Percentiles rank a stretch among this genome's conserved stretches.
phyloP scores from a whole-genome alignment of 768 basidiomycete species.

The Boletus rubescentipes region DNA sequence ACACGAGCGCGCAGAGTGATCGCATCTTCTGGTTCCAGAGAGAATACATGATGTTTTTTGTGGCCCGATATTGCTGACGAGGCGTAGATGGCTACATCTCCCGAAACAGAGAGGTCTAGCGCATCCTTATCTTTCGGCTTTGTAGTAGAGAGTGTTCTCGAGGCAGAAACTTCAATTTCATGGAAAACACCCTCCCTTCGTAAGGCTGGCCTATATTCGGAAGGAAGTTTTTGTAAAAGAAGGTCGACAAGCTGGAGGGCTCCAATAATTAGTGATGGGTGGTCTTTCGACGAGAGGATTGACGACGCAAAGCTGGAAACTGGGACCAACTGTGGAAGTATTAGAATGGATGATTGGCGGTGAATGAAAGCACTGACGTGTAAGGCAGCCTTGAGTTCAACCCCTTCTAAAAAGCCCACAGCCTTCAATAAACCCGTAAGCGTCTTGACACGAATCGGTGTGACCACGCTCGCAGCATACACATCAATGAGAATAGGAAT shows the following conservation, averaged over 20 bases:
- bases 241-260: slow-evolving; percentile 94
- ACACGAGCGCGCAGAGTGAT: slow-evolving; percentile 91
- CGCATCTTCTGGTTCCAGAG: slow-evolving; percentile 83
- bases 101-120: slow-evolving; percentile 34
- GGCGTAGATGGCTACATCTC: slow-evolving; percentile 38
- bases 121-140: slow-evolving; percentile 49
- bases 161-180: slow-evolving; percentile 81
- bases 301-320: slow-evolving; percentile 94
- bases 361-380: slow-evolving; percentile 51
- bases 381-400: slow-evolving; percentile 73
- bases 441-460: slow-evolving; percentile 85
- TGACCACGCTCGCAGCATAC: slow-evolving; percentile 96
- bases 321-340: slow-evolving; percentile 71
- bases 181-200: slow-evolving; percentile 95
- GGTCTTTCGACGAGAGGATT: slow-evolving; percentile 90
- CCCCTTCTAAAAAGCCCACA: slow-evolving; percentile 80
- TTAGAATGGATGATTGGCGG: slow-evolving; percentile 2
- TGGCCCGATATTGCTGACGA: slow-evolving; percentile 55
- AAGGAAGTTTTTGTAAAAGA: slow-evolving; percentile 78
- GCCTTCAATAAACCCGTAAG: slow-evolving; percentile 88
- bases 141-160: slow-evolving; percentile 54
- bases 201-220: slow-evolving; percentile 85
- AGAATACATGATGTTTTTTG: slow-evolving; percentile 67
- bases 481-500: slow-evolving; percentile 96
- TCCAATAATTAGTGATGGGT: slow-evolving; percentile 79